phyloP scores from a whole-genome alignment of 78 protist genomes.

The slime mould (Dictyostelium discoideum) region DNA sequence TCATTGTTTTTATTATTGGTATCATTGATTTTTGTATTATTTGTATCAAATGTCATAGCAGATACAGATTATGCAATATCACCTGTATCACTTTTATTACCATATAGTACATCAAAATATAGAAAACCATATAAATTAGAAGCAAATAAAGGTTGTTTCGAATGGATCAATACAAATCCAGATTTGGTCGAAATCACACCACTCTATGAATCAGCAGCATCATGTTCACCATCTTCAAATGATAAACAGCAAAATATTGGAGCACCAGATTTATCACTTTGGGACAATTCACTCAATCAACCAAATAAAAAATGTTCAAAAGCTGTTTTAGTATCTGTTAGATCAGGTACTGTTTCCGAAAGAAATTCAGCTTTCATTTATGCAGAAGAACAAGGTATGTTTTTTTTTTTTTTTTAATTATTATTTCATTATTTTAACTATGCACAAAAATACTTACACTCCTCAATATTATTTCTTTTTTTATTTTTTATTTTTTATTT shows the following conservation, averaged over 20 bases:
- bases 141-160: constrained; percentile 75
- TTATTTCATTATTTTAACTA: background rate
- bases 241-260: background rate
- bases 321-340: constrained; percentile 18
- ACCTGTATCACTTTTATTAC: constrained; percentile 55
- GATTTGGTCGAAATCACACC: constrained; percentile 53
- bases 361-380: constrained; percentile 66
- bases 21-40: background rate
- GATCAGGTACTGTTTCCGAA: constrained; percentile 1
- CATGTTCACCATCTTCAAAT: background rate
- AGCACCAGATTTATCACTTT: background rate
- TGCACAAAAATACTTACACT: constrained; percentile 21
- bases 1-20: background rate
- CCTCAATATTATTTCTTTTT: background rate
- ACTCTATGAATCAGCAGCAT: constrained; percentile 4
- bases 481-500: background rate
- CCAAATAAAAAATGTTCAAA: constrained; percentile 33
- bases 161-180: constrained; percentile 67
- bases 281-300: background rate
- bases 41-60: background rate
- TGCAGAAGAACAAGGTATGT: constrained; percentile 59
- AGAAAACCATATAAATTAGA: constrained; percentile 43
- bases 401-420: background rate
- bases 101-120: constrained; percentile 63
- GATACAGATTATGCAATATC: constrained; percentile 35